Evolutionary conservation across 768 basidiomycete genomes (phyloP), one percentile per base, ranked within the genome.

Genomic region (Collybia sp.): DNA sequence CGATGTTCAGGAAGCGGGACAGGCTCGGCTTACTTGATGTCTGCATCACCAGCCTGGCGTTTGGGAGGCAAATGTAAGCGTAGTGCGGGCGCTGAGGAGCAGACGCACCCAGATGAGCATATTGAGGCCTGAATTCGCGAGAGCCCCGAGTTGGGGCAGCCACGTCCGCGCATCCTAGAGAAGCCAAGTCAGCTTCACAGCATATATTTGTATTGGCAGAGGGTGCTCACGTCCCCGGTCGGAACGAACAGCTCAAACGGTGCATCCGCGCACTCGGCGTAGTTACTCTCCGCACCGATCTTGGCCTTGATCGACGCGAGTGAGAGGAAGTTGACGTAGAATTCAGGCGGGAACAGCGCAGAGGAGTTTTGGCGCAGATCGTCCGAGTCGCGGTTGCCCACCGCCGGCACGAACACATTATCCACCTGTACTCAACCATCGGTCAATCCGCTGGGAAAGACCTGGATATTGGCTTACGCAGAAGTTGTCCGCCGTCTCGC

Each of bases 301-400:
- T 54, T 58, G 15, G 53, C 57, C 57, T 65, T 51, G 12, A 79
- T 65, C 2, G 58, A 50, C 0, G 68, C 36, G n/a, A 58, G 54
- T 0, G 42, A 52, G 16, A 82, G 61, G 49, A 74, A 79, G 12
- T 62, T 61, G 40, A 74, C 44, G 46, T 80, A 81, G 49, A 70
- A 78, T 34, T 77, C 70, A 0, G 79, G 73, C 4, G 81, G 80
- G 60, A 80, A 82, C 5, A 60, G 42, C 1, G 71, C 67, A 0
- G 73, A 66, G 1, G 69, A 60, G 37, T 70, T 79, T 59, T 82
- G 79, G 15, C 77, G 63, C 42, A 83, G 63, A 53, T 83, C 81
- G 50, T 81, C 62, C 0, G 69, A 54, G 51, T 83, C 79, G 12
- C 67, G 62, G 50, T 76, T 52, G 1, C 76, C 76, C 3, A 79